A percentile compares a stretch with the other conserved stretches of the same genome.
These are phyloP conservation scores for Allantophomopsis cytisporea DNA, from an alignment of 2,329 filamentous ascomycete species.

Conservation along the genomic window DNA sequence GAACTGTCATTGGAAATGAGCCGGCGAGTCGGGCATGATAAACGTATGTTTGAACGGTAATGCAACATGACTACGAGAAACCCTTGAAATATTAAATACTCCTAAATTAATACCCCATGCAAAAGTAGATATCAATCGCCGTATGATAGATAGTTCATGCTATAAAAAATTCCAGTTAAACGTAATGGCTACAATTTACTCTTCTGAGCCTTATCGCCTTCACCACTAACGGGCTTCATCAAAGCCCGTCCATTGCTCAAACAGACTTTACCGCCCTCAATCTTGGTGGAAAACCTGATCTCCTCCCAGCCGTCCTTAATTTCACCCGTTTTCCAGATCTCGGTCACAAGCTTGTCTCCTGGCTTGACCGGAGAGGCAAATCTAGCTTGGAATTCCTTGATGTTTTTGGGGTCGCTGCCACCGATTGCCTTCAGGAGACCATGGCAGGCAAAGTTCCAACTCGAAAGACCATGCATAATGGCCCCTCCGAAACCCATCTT, in stretches of 20 bases:
- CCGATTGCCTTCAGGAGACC: slow-evolving; percentile 61
- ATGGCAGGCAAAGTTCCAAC: slow-evolving; percentile 70
- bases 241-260: slow-evolving; percentile 77
- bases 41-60: too few species aligned
- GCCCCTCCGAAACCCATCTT: slow-evolving; percentile 86
- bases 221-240: slow-evolving; percentile 27
- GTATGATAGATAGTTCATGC: too few species aligned
- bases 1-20: too few species aligned
- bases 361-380: slow-evolving; percentile 79
- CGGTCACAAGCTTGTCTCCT: slow-evolving; percentile 67
- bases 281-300: slow-evolving; percentile 64
- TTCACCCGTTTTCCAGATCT: slow-evolving; percentile 69
- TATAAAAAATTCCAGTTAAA: too few species aligned
- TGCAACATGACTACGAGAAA: too few species aligned
- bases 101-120: too few species aligned
- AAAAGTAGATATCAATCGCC: too few species aligned
- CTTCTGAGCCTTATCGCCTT: slow-evolving; percentile 7
- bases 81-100: too few species aligned
- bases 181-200: too few species aligned
- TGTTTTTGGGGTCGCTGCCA: slow-evolving; percentile 63
- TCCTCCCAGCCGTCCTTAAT: slow-evolving; percentile 63
- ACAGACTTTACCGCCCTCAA: slow-evolving; percentile 72
- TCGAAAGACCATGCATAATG: slow-evolving; percentile 83
- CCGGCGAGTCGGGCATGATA: too few species aligned
- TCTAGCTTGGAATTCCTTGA: slow-evolving; percentile 79